phyloP scores from a whole-genome alignment of 2,329 filamentous ascomycete genomes.

The Fusarium sp. region DNA sequence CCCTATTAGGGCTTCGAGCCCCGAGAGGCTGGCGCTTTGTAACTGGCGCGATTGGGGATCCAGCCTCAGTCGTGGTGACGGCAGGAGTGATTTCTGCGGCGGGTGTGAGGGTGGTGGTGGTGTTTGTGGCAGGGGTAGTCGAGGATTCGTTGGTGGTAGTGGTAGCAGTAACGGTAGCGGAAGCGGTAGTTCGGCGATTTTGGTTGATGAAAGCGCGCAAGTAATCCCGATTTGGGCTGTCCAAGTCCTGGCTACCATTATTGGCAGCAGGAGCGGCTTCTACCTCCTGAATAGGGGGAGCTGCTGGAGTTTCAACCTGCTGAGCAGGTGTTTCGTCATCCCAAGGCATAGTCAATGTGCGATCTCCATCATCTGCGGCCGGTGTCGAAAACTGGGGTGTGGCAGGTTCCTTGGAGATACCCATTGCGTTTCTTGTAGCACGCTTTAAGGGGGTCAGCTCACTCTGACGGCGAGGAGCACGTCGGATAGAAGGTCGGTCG shows the following conservation, averaged over 20 bases:
- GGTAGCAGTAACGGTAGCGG: slow-evolving; percentile 6
- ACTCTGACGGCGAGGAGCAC: slow-evolving; percentile 3
- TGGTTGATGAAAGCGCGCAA: slow-evolving; percentile 50
- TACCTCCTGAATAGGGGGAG: slow-evolving; percentile 7
- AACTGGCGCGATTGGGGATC: slow-evolving; percentile 44
- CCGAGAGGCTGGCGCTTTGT: slow-evolving; percentile 46
- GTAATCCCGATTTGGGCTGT: slow-evolving; percentile 49
- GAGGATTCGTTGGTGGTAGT: slow-evolving; percentile 44
- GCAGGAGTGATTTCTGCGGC: slow-evolving; percentile 33
- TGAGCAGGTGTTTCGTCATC: neutral
- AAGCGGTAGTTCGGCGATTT: slow-evolving; percentile 43
- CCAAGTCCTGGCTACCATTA: slow-evolving; percentile 35
- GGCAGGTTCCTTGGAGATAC: neutral
- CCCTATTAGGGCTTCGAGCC: slow-evolving; percentile 50
- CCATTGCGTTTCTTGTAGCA: neutral
- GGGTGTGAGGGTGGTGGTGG: slow-evolving; percentile 38
- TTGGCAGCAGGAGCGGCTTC: slow-evolving; percentile 4
- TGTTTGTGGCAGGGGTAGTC: slow-evolving; percentile 29
- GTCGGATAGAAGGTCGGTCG: neutral
- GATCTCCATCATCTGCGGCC: neutral
- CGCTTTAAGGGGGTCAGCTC: neutral
- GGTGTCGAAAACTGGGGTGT: neutral
- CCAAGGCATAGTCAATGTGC: neutral
- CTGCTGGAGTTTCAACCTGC: neutral
- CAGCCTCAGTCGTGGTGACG: slow-evolving; percentile 42